Evolutionary conservation across 495 filamentous ascomycete genomes (phyloP).

Genomic region (Aspergillus cristatus): DNA sequence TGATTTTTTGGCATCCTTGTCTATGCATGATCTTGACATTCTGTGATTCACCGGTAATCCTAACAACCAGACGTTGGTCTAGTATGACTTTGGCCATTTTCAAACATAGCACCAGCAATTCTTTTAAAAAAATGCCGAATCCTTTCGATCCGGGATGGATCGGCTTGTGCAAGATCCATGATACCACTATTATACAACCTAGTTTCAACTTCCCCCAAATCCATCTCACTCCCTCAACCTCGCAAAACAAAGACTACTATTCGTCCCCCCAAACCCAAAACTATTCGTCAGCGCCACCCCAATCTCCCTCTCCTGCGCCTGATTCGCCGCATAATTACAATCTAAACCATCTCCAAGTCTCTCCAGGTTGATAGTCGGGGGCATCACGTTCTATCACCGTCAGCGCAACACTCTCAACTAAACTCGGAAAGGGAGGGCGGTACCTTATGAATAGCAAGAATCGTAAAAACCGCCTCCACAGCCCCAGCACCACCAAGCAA

Average conservation of each 20-base stretch:
- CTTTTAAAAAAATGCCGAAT: too few species aligned
- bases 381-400: constrained; percentile 59
- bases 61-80: too few species aligned
- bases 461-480: constrained; percentile 76
- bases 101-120: too few species aligned
- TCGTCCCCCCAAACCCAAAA: constrained; percentile 97
- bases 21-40: too few species aligned
- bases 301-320: constrained; percentile 59
- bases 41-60: too few species aligned
- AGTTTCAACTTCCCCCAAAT: too few species aligned
- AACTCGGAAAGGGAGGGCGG: constrained; percentile 31
- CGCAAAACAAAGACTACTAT: constrained; percentile 79
- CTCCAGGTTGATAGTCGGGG: constrained; percentile 79
- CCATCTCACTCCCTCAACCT: constrained; percentile 1
- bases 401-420: too few species aligned
- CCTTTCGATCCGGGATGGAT: too few species aligned
- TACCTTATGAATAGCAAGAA: constrained; percentile 69
- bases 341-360: constrained; percentile 59
- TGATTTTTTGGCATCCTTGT: too few species aligned
- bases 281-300: constrained; percentile 83
- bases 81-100: too few species aligned
- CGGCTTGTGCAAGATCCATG: too few species aligned
- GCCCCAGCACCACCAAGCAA: constrained; percentile 85
- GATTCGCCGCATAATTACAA: constrained; percentile 77
- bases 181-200: too few species aligned